phyloP scores from a whole-genome alignment of 805 yeast species.

The Lachancea quebecensis region DNA sequence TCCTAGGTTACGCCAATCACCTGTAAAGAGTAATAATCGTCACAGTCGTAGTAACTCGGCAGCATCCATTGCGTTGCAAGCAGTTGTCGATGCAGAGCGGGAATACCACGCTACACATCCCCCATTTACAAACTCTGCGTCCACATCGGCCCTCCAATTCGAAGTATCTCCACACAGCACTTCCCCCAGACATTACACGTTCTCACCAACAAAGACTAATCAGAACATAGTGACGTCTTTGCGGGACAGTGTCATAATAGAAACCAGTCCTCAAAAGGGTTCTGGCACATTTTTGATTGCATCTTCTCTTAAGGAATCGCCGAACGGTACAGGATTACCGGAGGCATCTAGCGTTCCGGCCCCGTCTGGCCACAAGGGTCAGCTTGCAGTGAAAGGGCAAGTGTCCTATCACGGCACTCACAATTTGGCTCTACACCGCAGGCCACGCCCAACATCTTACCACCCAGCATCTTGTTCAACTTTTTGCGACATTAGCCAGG shows the following conservation, averaged over 20 bases:
- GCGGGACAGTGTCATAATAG: conserved; percentile 22
- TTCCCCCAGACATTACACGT: conserved; percentile 5
- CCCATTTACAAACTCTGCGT: neutral
- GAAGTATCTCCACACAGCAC: conserved; percentile 3
- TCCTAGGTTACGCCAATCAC: conserved; percentile 20
- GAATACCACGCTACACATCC: conserved; percentile 12
- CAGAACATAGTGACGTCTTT: conserved; percentile 13
- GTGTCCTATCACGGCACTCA: neutral
- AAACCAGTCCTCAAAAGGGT: conserved; percentile 19
- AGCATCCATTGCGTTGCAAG: conserved; percentile 65
- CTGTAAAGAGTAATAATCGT: conserved; percentile 13
- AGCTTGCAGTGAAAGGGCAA: neutral
- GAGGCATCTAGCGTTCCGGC: neutral
- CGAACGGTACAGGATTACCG: neutral
- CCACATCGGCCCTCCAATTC: conserved; percentile 3
- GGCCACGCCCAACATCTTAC: conserved; percentile 78
- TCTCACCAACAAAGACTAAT: conserved; percentile 1
- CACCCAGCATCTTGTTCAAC: conserved; percentile 42
- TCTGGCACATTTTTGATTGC: neutral
- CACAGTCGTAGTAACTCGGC: conserved; percentile 40
- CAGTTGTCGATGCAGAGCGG: conserved; percentile 59
- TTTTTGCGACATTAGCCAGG: conserved; percentile 14
- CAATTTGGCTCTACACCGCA: conserved; percentile 38
- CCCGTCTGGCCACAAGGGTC: neutral
- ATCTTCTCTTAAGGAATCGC: neutral